Evolutionary conservation across 768 basidiomycete species (phyloP).

Genomic region (Leucogyrophana mollusca): DNA sequence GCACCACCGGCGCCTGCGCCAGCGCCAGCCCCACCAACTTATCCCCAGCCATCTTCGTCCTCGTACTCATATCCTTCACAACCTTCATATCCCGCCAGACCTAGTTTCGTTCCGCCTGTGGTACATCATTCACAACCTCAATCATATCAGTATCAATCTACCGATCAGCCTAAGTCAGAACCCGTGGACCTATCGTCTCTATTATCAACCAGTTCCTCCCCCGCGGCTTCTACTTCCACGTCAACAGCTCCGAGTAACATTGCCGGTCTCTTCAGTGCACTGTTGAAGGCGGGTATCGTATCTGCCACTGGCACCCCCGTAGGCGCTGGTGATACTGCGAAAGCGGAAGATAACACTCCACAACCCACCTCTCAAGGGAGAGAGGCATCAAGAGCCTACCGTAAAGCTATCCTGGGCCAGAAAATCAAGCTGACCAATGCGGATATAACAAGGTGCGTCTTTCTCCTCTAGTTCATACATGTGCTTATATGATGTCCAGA

Average conservation of each 20-base stretch:
- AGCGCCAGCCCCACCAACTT: constrained; percentile 18
- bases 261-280: constrained; percentile 58
- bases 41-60: constrained; percentile 20
- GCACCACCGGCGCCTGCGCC: constrained; percentile 38
- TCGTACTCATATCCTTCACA: constrained; percentile 30
- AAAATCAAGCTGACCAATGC: constrained; percentile 60
- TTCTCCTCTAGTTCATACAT: not conserved
- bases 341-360: constrained; percentile 14
- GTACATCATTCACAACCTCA: constrained; percentile 29
- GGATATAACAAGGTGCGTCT: constrained; percentile 70
- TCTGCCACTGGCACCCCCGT: constrained; percentile 51
- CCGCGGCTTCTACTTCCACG: constrained; percentile 20
- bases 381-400: constrained; percentile 56
- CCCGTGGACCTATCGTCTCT: constrained; percentile 28
- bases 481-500: constrained; percentile 15
- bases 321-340: constrained; percentile 43
- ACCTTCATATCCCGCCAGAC: constrained; percentile 22
- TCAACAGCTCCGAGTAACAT: constrained; percentile 38
- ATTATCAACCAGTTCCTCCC: constrained; percentile 22
- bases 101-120: constrained; percentile 22
- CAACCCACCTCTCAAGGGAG: constrained; percentile 31
- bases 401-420: constrained; percentile 56
- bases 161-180: constrained; percentile 27
- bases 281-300: constrained; percentile 80
- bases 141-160: constrained; percentile 21